Base-by-base conservation (phyloP, 768 basidiomycete species). In the Xanthoconium purpureum region DNA sequence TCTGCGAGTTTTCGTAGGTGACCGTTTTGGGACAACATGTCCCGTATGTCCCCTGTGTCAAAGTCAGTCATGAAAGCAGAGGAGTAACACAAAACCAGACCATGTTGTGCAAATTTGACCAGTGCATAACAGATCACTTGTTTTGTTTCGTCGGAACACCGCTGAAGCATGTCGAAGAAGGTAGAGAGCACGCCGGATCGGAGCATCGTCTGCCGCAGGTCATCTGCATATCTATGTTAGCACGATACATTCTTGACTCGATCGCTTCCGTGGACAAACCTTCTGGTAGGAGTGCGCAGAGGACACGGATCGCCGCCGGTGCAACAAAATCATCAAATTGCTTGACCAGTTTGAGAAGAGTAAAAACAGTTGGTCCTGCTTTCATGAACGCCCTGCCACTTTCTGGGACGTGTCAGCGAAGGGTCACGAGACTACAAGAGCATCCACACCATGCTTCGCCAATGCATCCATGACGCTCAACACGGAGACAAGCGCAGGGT, bases 281-380 rank as follows among this genome's bases (percentile, higher is more conserved):
- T n/a, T 71, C 64, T 29, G 43, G 51, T 17, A 64, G 64, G 20
- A 70, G 57, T 17, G 60, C 57, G 18, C 68, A 66, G 24, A 70
- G 55, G 2, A 66, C 63, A 17, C 60, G 66, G 3, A 54, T 60
- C 12, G 71, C 70, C 15, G 64, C 64, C 1, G 68, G 68, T 18
- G 69, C 59, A 8, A 71, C 69, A 35, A 66, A 68, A 43, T 72
- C 66, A 36, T 72, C 71, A 29, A 36, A 59, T n/a, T 55, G 52
- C 30, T 54, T 55, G 39, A 62, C 47, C 12, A 71, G 44, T 35
- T 49, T 67, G 47, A 68, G 47, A 38, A 71, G 59, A 0, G 59
- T 61, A 10, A 52, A 38, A 8, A 65, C 24, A 1, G 51, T 59
- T 1, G 49, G 46, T 0, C 55, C 54, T 1, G 39, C 9, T 46